These are phyloP conservation scores for Prinsepia uniflora DNA, from an alignment of 306 rosid species.

Conservation along the genomic window DNA sequence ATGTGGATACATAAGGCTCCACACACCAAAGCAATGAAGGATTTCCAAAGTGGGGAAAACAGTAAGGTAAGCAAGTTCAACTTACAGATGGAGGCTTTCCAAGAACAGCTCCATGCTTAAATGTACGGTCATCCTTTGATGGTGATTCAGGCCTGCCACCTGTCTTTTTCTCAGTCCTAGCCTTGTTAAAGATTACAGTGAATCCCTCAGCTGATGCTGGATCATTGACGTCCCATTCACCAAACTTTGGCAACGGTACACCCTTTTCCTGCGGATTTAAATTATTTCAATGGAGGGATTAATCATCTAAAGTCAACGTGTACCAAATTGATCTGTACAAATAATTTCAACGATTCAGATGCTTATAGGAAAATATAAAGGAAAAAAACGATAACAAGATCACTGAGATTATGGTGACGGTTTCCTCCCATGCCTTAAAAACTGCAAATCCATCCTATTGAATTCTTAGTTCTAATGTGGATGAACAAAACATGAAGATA, in stretches of 20 bases:
- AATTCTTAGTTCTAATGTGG: neutral
- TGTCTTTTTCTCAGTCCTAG: conserved; percentile 60
- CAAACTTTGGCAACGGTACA: conserved; percentile 68
- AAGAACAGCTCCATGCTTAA: conserved; percentile 48
- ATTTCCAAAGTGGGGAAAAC: neutral
- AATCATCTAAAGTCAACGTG: neutral
- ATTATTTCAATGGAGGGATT: conserved; percentile 1
- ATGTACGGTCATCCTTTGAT: conserved; percentile 37
- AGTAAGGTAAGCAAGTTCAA: neutral
- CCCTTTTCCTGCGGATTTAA: conserved; percentile 44
- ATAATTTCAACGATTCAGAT: conserved; percentile 7
- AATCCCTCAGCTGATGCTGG: conserved; percentile 78
- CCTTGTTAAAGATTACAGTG: conserved; percentile 75
- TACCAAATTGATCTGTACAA: neutral
- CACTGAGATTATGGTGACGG: neutral
- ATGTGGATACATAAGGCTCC: neutral
- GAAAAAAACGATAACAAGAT: neutral
- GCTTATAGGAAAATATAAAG: neutral
- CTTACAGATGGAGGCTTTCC: conserved; percentile 62
- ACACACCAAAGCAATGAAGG: conserved; percentile 5
- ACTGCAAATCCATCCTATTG: neutral
- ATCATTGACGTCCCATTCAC: conserved; percentile 85
- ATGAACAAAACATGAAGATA: neutral
- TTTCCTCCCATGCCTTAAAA: neutral
- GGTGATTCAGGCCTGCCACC: conserved; percentile 52